phyloP scores from a whole-genome alignment of 192 early-diverging fungal species.

The Coemansia aciculifera region DNA sequence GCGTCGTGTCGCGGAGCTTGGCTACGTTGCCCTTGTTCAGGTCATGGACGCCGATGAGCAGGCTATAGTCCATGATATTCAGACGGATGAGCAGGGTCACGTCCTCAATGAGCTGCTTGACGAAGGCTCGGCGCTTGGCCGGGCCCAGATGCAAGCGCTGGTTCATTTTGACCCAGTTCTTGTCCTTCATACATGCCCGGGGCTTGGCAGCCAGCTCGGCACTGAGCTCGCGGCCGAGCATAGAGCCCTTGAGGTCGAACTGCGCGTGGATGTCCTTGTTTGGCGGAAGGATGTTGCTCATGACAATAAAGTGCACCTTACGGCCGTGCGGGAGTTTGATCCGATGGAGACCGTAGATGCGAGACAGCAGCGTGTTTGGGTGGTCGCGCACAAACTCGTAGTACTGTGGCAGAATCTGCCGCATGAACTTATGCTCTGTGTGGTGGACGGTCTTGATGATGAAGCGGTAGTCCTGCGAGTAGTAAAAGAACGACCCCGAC shows the following conservation, averaged over 20 bases:
- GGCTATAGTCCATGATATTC: slow-evolving; percentile 99
- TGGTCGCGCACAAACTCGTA: slow-evolving; percentile 87
- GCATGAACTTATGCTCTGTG: slow-evolving; percentile 93
- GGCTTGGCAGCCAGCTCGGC: slow-evolving; percentile 78
- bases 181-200: slow-evolving; percentile 92
- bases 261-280: slow-evolving; percentile 96
- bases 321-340: slow-evolving; percentile 90
- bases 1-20: slow-evolving; percentile 88
- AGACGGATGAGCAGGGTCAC: slow-evolving; percentile 72
- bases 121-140: slow-evolving; percentile 72
- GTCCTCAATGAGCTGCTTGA: slow-evolving; percentile 86
- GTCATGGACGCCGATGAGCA: slow-evolving; percentile 92
- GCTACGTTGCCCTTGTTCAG: slow-evolving; percentile 79
- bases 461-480: slow-evolving; percentile 95
- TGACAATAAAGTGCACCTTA: slow-evolving; percentile 99
- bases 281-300: slow-evolving; percentile 97
- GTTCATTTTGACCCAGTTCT: slow-evolving; percentile 86
- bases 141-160: slow-evolving; percentile 81
- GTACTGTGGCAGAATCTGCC: slow-evolving; percentile 83
- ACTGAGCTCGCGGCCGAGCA: slow-evolving; percentile 77
- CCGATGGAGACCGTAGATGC: slow-evolving; percentile 95
- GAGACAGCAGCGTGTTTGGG: slow-evolving; percentile 89
- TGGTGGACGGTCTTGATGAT: slow-evolving; percentile 99
- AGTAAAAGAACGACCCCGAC: slow-evolving; percentile 97
- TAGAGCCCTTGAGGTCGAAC: slow-evolving; percentile 96